phyloP scores from a whole-genome alignment of 1,139 yeast species.

The Candida tetrigidarum region DNA sequence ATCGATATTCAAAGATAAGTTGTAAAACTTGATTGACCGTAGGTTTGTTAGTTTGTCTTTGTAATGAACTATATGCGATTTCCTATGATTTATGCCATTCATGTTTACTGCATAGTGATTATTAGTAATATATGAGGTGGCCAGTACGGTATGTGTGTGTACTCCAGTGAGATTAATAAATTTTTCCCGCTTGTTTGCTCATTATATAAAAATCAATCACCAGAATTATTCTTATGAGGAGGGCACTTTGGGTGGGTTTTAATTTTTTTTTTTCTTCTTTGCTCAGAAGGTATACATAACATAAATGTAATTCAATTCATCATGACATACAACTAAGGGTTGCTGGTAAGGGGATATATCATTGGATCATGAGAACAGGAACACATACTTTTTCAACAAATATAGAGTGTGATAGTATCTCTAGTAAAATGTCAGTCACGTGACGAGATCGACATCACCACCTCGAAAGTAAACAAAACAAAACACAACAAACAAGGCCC shows the following conservation, averaged over 20 bases:
- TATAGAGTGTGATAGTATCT: no score
- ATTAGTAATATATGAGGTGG: not conserved
- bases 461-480: not conserved
- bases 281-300: no score
- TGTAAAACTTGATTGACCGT: slow-evolving; percentile 11
- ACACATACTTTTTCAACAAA: no score
- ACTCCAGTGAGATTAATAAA: not conserved
- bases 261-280: no score
- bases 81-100: not conserved
- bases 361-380: no score
- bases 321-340: no score
- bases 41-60: slow-evolving; percentile 10
- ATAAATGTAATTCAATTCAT: no score
- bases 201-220: not conserved
- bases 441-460: not conserved
- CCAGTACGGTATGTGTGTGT: not conserved
- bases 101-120: not conserved
- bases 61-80: not conserved
- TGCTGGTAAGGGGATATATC: not conserved
- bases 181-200: not conserved
- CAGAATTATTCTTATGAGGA: no score
- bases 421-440: no score
- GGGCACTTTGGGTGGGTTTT: no score
- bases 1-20: slow-evolving; percentile 5
- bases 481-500: not conserved